A percentile compares a stretch with the other conserved stretches of the same genome.
Evolutionary conservation across 768 basidiomycete species (phyloP).

Genomic region (Boletus subparvulus): DNA sequence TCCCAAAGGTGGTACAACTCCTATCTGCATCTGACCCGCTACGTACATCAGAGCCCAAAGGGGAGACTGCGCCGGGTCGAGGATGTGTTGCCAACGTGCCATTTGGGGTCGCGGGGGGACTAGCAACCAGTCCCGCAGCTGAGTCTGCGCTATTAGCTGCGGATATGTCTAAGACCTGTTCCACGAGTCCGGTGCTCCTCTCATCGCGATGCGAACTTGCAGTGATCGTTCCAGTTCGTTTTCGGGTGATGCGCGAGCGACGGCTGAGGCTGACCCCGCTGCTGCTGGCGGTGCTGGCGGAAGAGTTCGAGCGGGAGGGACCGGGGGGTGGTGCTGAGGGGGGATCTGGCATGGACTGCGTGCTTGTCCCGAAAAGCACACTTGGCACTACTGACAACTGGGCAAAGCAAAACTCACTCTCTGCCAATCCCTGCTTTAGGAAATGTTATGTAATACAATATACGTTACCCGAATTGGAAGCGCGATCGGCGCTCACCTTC

Average conservation of each 20-base stretch:
- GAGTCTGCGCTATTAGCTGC: conserved; percentile 17
- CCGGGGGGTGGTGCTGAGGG: conserved; percentile 26
- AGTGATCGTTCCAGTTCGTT: conserved; percentile 55
- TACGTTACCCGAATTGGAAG: neutral
- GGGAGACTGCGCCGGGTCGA: conserved; percentile 12
- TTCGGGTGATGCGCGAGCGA: conserved; percentile 46
- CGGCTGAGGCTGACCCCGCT: conserved; percentile 53
- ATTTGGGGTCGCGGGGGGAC: conserved; percentile 11
- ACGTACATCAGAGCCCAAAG: conserved; percentile 11
- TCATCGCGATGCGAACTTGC: conserved; percentile 27
- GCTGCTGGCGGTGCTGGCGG: conserved; percentile 42
- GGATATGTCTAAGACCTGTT: conserved; percentile 32
- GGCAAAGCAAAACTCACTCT: conserved; percentile 17
- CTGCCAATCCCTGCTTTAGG: conserved; percentile 18
- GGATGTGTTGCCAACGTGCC: conserved; percentile 11
- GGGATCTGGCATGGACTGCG: conserved; percentile 33
- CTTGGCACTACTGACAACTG: conserved; percentile 1
- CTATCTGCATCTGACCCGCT: conserved; percentile 18
- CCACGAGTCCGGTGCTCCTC: conserved; percentile 6
- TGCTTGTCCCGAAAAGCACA: conserved; percentile 23
- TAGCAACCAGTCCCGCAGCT: conserved; percentile 2
- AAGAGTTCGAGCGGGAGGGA: conserved; percentile 36
- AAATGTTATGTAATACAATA: conserved; percentile 30
- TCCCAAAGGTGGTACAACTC: conserved; percentile 24
- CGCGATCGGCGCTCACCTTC: conserved; percentile 19